These are phyloP conservation scores for Penicillium corylophilum DNA, from an alignment of 2,329 filamentous ascomycete genomes.

Conservation along the genomic window DNA sequence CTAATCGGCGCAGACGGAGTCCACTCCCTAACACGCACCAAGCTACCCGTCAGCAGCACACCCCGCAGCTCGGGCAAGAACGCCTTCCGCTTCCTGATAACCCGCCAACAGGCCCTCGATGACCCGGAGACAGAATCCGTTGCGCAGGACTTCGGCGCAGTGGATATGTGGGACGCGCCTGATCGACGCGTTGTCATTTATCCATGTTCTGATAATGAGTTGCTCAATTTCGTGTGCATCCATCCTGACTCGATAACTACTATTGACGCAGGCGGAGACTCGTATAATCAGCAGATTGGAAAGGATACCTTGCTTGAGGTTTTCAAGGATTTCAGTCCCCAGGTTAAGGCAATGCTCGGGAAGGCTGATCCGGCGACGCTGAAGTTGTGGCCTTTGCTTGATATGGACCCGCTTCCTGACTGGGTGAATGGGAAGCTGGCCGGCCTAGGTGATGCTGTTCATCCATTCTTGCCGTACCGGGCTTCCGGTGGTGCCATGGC, in stretches of 20 bases:
- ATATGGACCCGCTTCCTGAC: conserved; percentile 59
- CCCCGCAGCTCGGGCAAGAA: conserved; percentile 54
- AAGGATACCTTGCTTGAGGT: conserved; percentile 26
- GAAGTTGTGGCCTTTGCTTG: conserved; percentile 60
- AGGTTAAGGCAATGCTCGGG: conserved; percentile 33
- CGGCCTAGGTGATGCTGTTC: conserved; percentile 65
- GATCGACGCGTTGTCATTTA: conserved; percentile 51
- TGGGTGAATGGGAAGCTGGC: conserved; percentile 58
- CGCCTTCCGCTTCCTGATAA: conserved; percentile 58
- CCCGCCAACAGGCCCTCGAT: conserved; percentile 43
- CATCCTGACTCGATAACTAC: conserved; percentile 45
- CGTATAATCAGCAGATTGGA: conserved; percentile 25
- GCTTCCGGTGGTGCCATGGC: conserved; percentile 63
- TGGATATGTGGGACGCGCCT: conserved; percentile 46
- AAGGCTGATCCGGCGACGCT: conserved; percentile 49
- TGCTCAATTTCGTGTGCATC: conserved; percentile 55
- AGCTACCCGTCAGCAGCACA: conserved; percentile 31
- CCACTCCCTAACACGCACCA: conserved; percentile 32
- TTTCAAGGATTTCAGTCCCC: conserved; percentile 44
- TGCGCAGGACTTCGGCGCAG: conserved; percentile 37
- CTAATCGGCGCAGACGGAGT: conserved; percentile 59
- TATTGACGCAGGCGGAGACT: conserved; percentile 41
- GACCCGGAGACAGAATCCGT: conserved; percentile 43
- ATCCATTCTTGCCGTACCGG: conserved; percentile 66
- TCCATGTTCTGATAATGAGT: conserved; percentile 47